These are phyloP conservation scores for Collariella sp. DNA, from an alignment of 495 filamentous ascomycete genomes.

Conservation along the genomic window DNA sequence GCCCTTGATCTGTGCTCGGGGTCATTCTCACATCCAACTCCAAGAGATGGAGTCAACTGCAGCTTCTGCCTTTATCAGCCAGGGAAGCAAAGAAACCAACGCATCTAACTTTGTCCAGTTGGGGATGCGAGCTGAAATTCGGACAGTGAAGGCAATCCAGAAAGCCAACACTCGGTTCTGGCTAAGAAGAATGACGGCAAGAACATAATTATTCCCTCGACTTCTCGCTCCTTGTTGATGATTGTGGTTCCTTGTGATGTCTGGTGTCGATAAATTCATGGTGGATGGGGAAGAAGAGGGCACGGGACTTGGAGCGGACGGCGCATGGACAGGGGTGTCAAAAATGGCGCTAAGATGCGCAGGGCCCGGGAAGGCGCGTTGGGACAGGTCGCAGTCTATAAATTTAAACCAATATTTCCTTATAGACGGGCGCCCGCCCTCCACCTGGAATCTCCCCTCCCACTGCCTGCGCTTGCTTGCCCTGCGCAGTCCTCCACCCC, in stretches of 20 bases:
- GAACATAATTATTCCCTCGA: not conserved
- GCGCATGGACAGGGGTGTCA: conserved; percentile 22
- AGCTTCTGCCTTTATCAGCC: too few species aligned
- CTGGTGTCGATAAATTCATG: conserved; percentile 7
- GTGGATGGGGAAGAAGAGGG: conserved; percentile 7
- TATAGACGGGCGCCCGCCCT: conserved; percentile 33
- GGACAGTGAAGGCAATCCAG: too few species aligned
- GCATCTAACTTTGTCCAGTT: too few species aligned
- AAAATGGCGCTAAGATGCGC: conserved; percentile 29
- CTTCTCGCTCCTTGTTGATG: not conserved
- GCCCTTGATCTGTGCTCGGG: too few species aligned
- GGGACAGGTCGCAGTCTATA: conserved; percentile 32
- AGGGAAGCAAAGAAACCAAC: too few species aligned
- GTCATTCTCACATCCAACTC: too few species aligned
- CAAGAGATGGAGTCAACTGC: too few species aligned
- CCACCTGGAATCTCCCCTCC: conserved; percentile 29
- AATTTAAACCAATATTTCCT: conserved; percentile 35
- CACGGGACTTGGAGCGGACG: conserved; percentile 16
- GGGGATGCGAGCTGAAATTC: too few species aligned
- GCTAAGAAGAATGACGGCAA: too few species aligned
- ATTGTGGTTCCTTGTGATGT: not conserved
- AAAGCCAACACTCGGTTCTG: too few species aligned
- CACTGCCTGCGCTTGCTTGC: conserved; percentile 21
- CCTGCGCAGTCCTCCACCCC: conserved; percentile 19
- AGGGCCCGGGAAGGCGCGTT: conserved; percentile 22